Conservation (phyloP, 1,284 basidiomycete species). For the Salmacisia buchloeana region DNA sequence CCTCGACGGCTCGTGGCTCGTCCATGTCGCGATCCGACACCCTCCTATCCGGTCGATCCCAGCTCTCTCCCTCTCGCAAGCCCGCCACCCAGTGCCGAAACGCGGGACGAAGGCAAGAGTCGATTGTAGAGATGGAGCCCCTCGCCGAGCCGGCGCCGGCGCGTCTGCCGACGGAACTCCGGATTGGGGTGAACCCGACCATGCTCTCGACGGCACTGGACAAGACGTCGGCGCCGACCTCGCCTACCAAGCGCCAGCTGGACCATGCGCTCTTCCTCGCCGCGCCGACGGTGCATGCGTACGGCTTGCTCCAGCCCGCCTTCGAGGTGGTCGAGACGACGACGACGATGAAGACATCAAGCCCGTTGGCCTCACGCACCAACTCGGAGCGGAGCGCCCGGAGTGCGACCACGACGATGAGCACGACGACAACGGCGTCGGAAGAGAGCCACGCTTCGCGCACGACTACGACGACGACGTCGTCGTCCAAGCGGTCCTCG, state of each 20-base stretch:
- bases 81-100: neutral
- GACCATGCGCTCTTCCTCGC: neutral
- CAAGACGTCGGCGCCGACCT: neutral
- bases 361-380: neutral
- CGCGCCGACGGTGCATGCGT: neutral
- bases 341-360: neutral
- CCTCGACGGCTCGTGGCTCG: neutral
- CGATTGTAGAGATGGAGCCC: neutral
- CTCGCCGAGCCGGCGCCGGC: neutral
- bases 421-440: neutral
- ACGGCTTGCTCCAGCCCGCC: neutral
- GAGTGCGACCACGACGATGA: neutral
- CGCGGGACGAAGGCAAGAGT: neutral
- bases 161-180: neutral
- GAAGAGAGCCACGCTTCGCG: neutral
- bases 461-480: neutral
- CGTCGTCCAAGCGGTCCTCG: neutral
- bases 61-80: neutral
- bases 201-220: neutral
- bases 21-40: neutral
- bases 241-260: neutral
- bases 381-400: conserved; percentile 5
- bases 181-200: neutral
- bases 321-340: neutral
- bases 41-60: neutral